A percentile compares a stretch with the other conserved stretches of the same genome.
Evolutionary conservation across 768 basidiomycete species (phyloP).

Genomic region (Calocybe indica): DNA sequence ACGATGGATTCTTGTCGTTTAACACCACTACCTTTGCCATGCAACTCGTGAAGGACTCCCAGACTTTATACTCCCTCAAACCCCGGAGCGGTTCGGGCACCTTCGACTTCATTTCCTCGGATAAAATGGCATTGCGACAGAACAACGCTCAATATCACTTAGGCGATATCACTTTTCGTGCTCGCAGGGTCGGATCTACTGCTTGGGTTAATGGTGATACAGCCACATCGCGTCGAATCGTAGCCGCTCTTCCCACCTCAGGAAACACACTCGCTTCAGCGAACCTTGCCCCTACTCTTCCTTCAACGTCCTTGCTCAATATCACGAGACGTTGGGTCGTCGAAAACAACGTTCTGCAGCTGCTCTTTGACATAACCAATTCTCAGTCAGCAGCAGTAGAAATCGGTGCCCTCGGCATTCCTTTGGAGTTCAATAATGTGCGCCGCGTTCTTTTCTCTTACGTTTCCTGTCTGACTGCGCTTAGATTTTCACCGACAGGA

Average conservation of each 20-base stretch:
- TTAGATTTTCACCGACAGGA: constrained; percentile 51
- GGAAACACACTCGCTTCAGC: constrained; percentile 44
- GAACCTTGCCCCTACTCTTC: constrained; percentile 42
- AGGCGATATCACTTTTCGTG: constrained; percentile 50
- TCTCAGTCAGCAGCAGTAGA: constrained; percentile 40
- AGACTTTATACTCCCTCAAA: constrained; percentile 47
- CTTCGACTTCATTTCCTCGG: constrained; percentile 48
- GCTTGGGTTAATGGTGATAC: constrained; percentile 43
- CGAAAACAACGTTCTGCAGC: constrained; percentile 31
- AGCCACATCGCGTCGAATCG: constrained; percentile 31
- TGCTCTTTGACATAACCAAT: constrained; percentile 48
- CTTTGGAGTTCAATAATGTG: constrained; percentile 53
- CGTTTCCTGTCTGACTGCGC: neutral
- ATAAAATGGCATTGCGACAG: constrained; percentile 42
- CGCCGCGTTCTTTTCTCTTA: neutral
- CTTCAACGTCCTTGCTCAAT: constrained; percentile 35
- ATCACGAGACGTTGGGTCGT: constrained; percentile 50
- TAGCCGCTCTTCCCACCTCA: constrained; percentile 30
- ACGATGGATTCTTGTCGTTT: constrained; percentile 42
- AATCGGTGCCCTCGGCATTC: constrained; percentile 47
- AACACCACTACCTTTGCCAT: constrained; percentile 37
- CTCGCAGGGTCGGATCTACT: constrained; percentile 36
- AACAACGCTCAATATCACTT: constrained; percentile 47
- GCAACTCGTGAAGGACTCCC: constrained; percentile 49
- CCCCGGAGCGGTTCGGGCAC: constrained; percentile 21